phyloP scores from a whole-genome alignment of 225 moss, liverwort and hornwort species.

The Straminergon stramineum region DNA sequence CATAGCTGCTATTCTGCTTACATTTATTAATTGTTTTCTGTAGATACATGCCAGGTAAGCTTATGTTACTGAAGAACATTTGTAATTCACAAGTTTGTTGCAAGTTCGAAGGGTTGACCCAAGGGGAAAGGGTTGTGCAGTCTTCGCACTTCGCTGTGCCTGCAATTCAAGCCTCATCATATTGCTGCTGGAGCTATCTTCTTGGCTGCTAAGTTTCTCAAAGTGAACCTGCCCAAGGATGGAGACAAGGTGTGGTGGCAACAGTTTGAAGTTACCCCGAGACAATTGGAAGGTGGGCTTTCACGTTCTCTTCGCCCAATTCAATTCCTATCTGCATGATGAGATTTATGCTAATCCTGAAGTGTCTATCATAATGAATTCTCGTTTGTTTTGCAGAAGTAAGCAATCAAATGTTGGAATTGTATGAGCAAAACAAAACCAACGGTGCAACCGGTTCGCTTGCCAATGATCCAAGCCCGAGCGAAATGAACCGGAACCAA shows the following conservation, averaged over 20 bases:
- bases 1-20: conserved; percentile 35
- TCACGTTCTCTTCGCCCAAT: not conserved
- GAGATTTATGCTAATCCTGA: not conserved
- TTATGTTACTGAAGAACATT: conserved; percentile 29
- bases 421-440: conserved; percentile 87
- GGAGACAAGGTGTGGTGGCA: conserved; percentile 98
- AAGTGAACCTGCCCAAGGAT: conserved; percentile 83
- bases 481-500: conserved; percentile 37
- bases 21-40: conserved; percentile 35
- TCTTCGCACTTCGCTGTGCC: conserved; percentile 91
- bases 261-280: conserved; percentile 84
- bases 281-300: conserved; percentile 75
- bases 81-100: conserved; percentile 35
- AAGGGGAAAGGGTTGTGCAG: conserved; percentile 77
- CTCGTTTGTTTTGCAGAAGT: conserved; percentile 63
- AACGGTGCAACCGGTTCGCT: conserved; percentile 59
- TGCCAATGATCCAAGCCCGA: conserved; percentile 58
- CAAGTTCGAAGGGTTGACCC: conserved; percentile 42
- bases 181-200: conserved; percentile 97
- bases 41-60: conserved; percentile 55
- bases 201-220: conserved; percentile 92
- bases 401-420: conserved; percentile 92
- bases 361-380: not conserved
- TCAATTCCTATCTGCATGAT: not conserved
- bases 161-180: conserved; percentile 97